Base-by-base conservation (phyloP, 192 early-diverging fungal species). In the Coemansia sp. region DNA sequence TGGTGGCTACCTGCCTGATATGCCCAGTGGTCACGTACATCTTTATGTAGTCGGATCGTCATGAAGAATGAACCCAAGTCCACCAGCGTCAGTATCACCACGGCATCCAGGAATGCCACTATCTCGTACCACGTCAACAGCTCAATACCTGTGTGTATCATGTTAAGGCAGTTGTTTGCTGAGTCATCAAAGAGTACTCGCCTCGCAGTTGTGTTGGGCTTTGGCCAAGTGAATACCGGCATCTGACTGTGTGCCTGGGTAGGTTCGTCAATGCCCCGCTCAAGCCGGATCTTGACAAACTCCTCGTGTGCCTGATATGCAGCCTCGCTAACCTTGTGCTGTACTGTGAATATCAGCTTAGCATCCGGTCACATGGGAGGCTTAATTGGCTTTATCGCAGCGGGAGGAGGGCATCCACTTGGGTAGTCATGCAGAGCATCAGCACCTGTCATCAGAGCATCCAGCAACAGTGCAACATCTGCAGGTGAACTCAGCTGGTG, bases 191-290 rank as follows among this genome's bases (percentile, higher is more conserved):
- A 33, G 13, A 66, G 27, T 27, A 44, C 42, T 10, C 42, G 11
- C 13, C 42, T 10, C 11, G 42, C 42, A 4, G 11, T 44, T 3
- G 69, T 77, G 19, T 46, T 63, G 3, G 60, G 74, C 37, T 77
- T 77, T 8, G 74, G 14, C 14, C 37, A 45, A 0, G 67, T 70
- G 36, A 67, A 71, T 0, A 71, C 41, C 1, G 68, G 69, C 13
- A 77, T 24, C 45, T 71, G 67, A 0, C 44, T 44, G 27, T 45
- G 48, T 0, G 68, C 74, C 1, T 10, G 7, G 2, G 54, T 48
- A 1, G 41, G 65, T 19, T 77, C 62, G 27, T 77, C 74, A 41
- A 77, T 68, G 11, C 69, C 68, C n/a, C n/a, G n/a, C n/a, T n/a
- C n/a, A n/a, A n/a, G n/a, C n/a, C n/a, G n/a, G n/a, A n/a, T n/a